Percentiles rank a stretch among this genome's conserved stretches.
Evolutionary conservation across 768 basidiomycete species (phyloP).

Genomic region (Rhodotorula diobovata): DNA sequence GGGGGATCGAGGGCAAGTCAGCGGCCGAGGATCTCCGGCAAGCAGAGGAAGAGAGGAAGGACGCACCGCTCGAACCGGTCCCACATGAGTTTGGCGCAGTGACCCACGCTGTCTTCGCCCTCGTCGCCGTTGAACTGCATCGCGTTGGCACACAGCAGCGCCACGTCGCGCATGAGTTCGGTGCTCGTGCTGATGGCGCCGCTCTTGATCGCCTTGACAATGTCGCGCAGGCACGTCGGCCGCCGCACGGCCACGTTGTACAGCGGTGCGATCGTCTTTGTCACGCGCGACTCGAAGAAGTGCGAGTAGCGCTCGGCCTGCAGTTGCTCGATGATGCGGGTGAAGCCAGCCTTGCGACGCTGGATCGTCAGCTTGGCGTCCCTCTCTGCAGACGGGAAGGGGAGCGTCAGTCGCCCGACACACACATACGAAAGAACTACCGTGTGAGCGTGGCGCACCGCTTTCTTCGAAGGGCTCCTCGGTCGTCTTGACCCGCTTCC

Average conservation of each 20-base stretch:
- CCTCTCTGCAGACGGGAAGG: background rate
- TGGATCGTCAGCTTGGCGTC: background rate
- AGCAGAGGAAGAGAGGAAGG: background rate
- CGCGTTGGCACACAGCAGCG: conserved; percentile 33
- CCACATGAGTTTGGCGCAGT: conserved; percentile 22
- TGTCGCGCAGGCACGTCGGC: conserved; percentile 23
- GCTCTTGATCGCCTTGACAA: conserved; percentile 22
- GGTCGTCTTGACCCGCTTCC: conserved; percentile 9
- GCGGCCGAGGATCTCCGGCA: background rate
- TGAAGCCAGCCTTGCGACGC: conserved; percentile 20
- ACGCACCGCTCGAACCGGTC: conserved; percentile 34
- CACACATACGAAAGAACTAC: background rate
- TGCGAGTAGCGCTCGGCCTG: conserved; percentile 17
- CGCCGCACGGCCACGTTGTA: conserved; percentile 23
- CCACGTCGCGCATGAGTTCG: conserved; percentile 33
- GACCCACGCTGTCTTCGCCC: conserved; percentile 17
- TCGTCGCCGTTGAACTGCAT: conserved; percentile 38
- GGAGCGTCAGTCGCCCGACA: too few relatives aligned
- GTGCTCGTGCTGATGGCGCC: conserved; percentile 8
- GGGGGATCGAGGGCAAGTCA: background rate
- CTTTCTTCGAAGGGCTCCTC: conserved; percentile 2
- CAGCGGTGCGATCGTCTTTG: conserved; percentile 10
- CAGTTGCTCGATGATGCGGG: conserved; percentile 23
- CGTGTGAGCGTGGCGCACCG: background rate
- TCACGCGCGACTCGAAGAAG: conserved; percentile 27